Evolutionary conservation across 495 filamentous ascomycete genomes (phyloP), one percentile per base, ranked within the genome.

Genomic region (Penicillium riverlandense): DNA sequence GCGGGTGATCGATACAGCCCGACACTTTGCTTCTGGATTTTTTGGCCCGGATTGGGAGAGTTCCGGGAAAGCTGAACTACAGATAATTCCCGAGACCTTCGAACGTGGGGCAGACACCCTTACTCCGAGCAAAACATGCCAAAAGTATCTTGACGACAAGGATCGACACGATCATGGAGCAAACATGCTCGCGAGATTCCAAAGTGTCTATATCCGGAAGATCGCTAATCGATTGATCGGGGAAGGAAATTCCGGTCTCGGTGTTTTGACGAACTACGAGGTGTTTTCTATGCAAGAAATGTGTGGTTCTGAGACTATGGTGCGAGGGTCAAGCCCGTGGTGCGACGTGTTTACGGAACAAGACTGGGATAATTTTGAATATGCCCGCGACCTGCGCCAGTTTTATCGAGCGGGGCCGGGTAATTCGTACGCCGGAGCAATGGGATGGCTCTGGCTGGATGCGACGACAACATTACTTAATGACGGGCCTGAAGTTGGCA

Each of bases 381-480:
- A 83, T 47, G 79, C 76, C 12, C 70, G 79, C 16, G 79, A 82
- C 50, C 27, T 83, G 10, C 54, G 77, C 8, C 77, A 81, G 49
- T 83, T 77, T 54, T 83, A 82, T 54, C 67, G 79, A 11, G 71
- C 75, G 11, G 79, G 78, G 1, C 79, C 79, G 13, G 79, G 79
- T 8, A 82, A 75, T 38, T 63, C 62, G 30, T 81, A 75, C 46
- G 73, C 70, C n/a, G 66, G 61, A 11, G 63, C 67, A 1, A 80
- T 82, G 75, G 79, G 79, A 8, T 80, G 70, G 72, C 59, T 83
- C 11, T 83, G 78, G 78, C 46, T 83, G 44, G 79, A 83, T 59
- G 75, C 79, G 11, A 81, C 78, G 2, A 58, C 69, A 11, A 58
- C 65, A 39, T 56, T 83, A 30, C 57, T 83, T 40, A 47, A 50